Evolutionary conservation across 805 yeast genomes (phyloP), one percentile per base, ranked within the genome.

Genomic region (Metschnikowia lunata): DNA sequence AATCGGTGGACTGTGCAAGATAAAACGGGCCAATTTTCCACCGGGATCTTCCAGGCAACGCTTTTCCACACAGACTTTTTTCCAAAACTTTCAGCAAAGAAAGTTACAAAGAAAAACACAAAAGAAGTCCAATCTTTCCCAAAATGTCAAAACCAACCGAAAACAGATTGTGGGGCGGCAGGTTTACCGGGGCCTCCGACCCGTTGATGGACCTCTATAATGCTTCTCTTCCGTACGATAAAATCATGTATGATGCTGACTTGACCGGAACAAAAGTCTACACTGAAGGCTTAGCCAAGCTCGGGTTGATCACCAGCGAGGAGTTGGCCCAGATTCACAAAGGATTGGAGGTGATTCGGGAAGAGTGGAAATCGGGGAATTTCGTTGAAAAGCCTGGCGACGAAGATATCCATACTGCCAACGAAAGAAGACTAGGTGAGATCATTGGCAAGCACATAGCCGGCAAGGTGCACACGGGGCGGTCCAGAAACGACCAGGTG

Each of bases 401-500:
- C 66, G 99, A 93, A 67, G 99, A 93, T 61, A 93, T 93, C 51
- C 99, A 93, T 65, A 93, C 99, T 35, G 99, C 99, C 36, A 93
- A 93, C 62, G 99, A 93, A 72, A 86, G 99, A 71, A 79, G 99
- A 60, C 74, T 93, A 51, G 99, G 99, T 39, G 99, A 93, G 69
- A 72, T 93, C 42, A 93, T 93, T 58, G 99, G 99, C 45, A 82
- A 82, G 58, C 82, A 80, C 43, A 91, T 93, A 62, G 87, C 98
- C 12, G 99, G 99, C 34, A 93, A 93, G 60, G 98, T 93, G 28
- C 99, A 93, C 66, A 93, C 99, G n/a, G 99, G 99, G 49, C 82
- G 99, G 63, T 87, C 96, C 37, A 83, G 99, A 76, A 93, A 93
- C 61, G 99, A 93, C 66, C 99, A 93, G 72, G 97, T 90, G 40